phyloP scores from a whole-genome alignment of 2,329 filamentous ascomycete genomes.

The Aspergillus aculeatinus region DNA sequence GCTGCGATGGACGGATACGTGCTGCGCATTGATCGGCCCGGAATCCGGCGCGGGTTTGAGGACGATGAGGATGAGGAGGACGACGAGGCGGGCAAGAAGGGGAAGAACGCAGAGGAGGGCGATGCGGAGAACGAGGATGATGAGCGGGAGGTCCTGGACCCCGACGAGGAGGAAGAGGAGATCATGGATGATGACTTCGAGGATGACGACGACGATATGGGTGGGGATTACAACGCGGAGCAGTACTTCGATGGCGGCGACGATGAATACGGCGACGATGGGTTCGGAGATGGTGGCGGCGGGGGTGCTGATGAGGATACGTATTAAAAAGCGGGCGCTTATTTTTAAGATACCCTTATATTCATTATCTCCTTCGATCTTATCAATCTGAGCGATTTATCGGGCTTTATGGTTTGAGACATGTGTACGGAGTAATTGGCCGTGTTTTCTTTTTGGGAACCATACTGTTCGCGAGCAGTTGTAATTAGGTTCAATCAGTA shows the following conservation, averaged over 20 bases:
- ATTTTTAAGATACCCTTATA: constrained; percentile 32
- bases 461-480: too few relatives aligned
- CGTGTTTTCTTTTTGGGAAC: too few relatives aligned
- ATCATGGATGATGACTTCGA: constrained; percentile 60
- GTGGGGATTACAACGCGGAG: constrained; percentile 64
- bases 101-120: constrained; percentile 32
- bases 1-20: constrained; percentile 32
- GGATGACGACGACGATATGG: constrained; percentile 59
- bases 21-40: constrained; percentile 16
- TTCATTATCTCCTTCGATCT: constrained; percentile 18
- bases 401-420: neutral
- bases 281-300: constrained; percentile 55
- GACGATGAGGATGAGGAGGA: constrained; percentile 47
- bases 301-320: constrained; percentile 53
- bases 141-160: constrained; percentile 44
- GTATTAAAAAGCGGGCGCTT: constrained; percentile 27
- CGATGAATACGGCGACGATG: constrained; percentile 54
- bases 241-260: constrained; percentile 64
- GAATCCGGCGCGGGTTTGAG: constrained; percentile 43
- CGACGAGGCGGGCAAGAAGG: constrained; percentile 33
- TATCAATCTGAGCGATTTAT: constrained; percentile 8
- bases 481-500: too few relatives aligned
- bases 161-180: constrained; percentile 52
- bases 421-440: neutral
- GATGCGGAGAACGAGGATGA: constrained; percentile 40